Conservation (phyloP, 1,284 basidiomycete species). For the Ceratobasidium sp. region DNA sequence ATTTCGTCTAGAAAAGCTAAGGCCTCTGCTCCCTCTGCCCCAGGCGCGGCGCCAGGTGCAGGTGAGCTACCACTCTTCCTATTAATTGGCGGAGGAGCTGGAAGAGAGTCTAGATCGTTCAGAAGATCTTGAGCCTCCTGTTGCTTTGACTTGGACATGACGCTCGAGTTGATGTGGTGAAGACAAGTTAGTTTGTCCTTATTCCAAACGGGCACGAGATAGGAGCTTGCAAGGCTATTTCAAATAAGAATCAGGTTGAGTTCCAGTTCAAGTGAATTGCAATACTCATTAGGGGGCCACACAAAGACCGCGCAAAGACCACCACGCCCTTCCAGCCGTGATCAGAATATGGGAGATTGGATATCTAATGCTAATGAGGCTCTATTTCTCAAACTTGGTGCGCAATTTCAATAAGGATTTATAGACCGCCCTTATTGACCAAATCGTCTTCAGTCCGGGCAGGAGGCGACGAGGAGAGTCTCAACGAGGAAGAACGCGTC, state of each 20-base stretch:
- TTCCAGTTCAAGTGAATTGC: too few species aligned
- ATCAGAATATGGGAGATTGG: slow-evolving; percentile 52
- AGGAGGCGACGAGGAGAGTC: slow-evolving; percentile 66
- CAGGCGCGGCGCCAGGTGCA: slow-evolving; percentile 52
- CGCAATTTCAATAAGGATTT: slow-evolving; percentile 46
- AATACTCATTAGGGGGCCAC: too few species aligned
- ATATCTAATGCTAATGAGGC: slow-evolving; percentile 76
- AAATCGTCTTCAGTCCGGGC: slow-evolving; percentile 65
- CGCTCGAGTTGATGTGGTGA: too few species aligned
- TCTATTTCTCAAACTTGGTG: slow-evolving; percentile 76
- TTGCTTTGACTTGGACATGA: slow-evolving; percentile 73
- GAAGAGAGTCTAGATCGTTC: slow-evolving; percentile 86
- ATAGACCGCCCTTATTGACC: slow-evolving; percentile 5
- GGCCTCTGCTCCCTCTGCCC: slow-evolving; percentile 77
- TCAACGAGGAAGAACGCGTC: slow-evolving; percentile 64
- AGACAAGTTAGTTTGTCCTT: too few species aligned
- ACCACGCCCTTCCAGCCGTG: too few species aligned
- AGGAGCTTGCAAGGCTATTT: neutral
- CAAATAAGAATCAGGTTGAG: slow-evolving; percentile 21
- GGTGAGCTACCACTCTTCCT: slow-evolving; percentile 42
- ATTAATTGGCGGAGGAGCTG: slow-evolving; percentile 52
- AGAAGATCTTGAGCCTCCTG: slow-evolving; percentile 90
- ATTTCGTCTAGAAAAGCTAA: slow-evolving; percentile 95
- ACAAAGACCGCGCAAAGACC: too few species aligned
- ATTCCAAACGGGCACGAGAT: too few species aligned